These are phyloP conservation scores for Crassisporium funariophilum DNA, from an alignment of 768 basidiomycete genomes.

Conservation along the genomic window DNA sequence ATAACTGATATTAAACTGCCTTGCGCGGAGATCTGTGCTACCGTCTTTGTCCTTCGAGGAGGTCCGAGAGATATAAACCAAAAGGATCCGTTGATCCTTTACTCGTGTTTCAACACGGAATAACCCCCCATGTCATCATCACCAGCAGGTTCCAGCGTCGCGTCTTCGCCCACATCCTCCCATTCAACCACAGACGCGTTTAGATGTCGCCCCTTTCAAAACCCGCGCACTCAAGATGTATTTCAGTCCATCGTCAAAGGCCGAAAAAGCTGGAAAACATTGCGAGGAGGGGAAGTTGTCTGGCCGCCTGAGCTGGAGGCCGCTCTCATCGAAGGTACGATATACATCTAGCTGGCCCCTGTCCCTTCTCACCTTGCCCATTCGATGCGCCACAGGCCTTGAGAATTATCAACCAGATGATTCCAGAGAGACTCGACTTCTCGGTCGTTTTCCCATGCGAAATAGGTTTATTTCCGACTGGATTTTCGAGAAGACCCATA, in stretches of 20 bases:
- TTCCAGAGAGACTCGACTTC: conserved; percentile 68
- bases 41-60: conserved; percentile 22
- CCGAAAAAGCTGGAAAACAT: conserved; percentile 76
- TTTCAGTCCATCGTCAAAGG: conserved; percentile 67
- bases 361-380: conserved; percentile 4
- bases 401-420: conserved; percentile 73
- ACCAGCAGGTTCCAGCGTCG: conserved; percentile 13
- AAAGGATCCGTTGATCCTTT: conserved; percentile 22
- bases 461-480: conserved; percentile 82
- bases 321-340: conserved; percentile 70
- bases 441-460: conserved; percentile 77
- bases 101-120: conserved; percentile 21
- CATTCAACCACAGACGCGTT: conserved; percentile 23
- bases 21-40: conserved; percentile 26
- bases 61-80: conserved; percentile 34
- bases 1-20: conserved; percentile 34
- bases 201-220: conserved; percentile 30
- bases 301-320: conserved; percentile 83
- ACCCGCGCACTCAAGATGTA: conserved; percentile 53
- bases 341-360: not conserved
- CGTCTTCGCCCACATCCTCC: conserved; percentile 20
- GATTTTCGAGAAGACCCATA: conserved; percentile 69
- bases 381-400: conserved; percentile 47
- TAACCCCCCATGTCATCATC: conserved; percentile 21
- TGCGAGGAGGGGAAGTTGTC: conserved; percentile 72